Conservation (phyloP, 768 basidiomycete species). For the Panaeolus cyanescens region DNA sequence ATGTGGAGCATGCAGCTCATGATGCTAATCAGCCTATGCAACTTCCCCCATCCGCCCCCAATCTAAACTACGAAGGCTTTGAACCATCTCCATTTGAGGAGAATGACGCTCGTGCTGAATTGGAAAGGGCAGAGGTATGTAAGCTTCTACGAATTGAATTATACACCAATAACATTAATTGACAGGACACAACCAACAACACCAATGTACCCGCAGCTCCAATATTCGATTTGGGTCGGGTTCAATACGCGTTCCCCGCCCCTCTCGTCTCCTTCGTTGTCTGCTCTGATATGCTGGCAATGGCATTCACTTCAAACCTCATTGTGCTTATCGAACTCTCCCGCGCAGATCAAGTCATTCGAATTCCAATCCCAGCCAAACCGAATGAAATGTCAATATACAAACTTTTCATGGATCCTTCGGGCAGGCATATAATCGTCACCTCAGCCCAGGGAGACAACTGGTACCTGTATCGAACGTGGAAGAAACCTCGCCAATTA, state of each 20-base stretch:
- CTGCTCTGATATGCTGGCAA: conserved; percentile 83
- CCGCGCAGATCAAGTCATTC: conserved; percentile 82
- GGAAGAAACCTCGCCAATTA: conserved; percentile 81
- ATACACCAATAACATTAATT: neutral
- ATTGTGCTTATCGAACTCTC: conserved; percentile 90
- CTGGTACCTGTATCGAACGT: conserved; percentile 83
- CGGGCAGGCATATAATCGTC: conserved; percentile 87
- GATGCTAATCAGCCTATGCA: conserved; percentile 40
- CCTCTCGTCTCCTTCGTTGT: conserved; percentile 82
- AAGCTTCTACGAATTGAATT: conserved; percentile 17
- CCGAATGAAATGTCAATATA: conserved; percentile 74
- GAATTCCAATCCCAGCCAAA: conserved; percentile 76
- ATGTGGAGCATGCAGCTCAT: conserved; percentile 81
- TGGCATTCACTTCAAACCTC: conserved; percentile 76
- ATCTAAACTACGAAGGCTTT: conserved; percentile 85
- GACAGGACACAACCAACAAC: conserved; percentile 30
- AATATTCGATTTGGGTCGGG: conserved; percentile 82
- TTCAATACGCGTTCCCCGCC: conserved; percentile 88
- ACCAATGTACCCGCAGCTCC: conserved; percentile 51
- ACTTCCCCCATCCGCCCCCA: conserved; percentile 44
- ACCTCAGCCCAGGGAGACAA: conserved; percentile 90
- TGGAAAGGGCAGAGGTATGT: conserved; percentile 33
- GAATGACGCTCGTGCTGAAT: conserved; percentile 48
- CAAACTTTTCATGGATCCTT: conserved; percentile 90
- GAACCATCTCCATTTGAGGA: conserved; percentile 67